Evolutionary conservation across 1,284 basidiomycete species (phyloP).

Genomic region (Heliocybe sulcata): DNA sequence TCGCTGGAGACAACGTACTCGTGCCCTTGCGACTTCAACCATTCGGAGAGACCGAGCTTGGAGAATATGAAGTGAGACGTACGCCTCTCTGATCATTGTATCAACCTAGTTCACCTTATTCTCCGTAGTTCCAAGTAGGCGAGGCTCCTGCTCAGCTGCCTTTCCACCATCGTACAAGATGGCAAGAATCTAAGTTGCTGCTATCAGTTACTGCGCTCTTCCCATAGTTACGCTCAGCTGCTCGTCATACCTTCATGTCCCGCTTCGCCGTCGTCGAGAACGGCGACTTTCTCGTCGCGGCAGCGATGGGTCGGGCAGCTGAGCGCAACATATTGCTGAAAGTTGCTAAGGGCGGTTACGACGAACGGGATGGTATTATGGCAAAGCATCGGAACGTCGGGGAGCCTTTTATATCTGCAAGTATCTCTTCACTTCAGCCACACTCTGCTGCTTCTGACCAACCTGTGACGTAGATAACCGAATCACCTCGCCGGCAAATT

Average conservation of each 20-base stretch:
- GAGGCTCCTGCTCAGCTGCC: slow-evolving; percentile 74
- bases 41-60: slow-evolving; percentile 67
- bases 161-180: slow-evolving; percentile 74
- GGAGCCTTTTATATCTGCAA: not conserved
- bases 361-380: slow-evolving; percentile 3
- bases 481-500: not conserved
- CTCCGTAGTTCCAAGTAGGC: slow-evolving; percentile 86
- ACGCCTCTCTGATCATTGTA: not conserved
- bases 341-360: slow-evolving; percentile 9
- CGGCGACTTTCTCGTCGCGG: not conserved
- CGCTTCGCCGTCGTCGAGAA: not conserved
- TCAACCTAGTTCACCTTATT: slow-evolving; percentile 52
- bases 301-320: not conserved
- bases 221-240: not conserved
- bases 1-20: slow-evolving; percentile 73
- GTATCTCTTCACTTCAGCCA: too few relatives aligned
- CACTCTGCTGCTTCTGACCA: not conserved
- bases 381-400: not conserved
- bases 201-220: not conserved
- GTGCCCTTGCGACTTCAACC: slow-evolving; percentile 73
- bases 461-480: not conserved
- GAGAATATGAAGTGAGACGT: not conserved
- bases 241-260: slow-evolving; percentile 1
- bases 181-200: slow-evolving; percentile 58
- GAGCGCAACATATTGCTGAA: not conserved